Percentiles rank a stretch among this genome's conserved stretches.
Conservation (phyloP, 768 basidiomycete genomes). For the Trametes cingulata region DNA sequence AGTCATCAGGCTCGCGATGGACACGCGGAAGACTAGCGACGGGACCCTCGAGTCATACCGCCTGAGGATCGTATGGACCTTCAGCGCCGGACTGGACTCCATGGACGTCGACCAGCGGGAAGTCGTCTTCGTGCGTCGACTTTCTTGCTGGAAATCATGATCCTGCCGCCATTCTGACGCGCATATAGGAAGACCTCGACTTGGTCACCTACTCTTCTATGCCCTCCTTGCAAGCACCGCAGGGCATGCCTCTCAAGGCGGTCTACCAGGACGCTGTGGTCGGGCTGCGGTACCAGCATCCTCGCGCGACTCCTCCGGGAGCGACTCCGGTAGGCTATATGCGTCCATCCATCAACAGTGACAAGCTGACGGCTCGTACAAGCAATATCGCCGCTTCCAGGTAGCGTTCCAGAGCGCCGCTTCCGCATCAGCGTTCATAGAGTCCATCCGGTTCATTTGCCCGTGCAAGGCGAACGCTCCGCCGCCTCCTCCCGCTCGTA, state of each 20-base stretch:
- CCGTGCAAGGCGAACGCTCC: conserved; percentile 67
- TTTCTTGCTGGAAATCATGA: neutral
- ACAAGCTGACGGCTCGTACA: conserved; percentile 10
- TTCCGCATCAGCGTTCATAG: conserved; percentile 58
- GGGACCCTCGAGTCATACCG: conserved; percentile 63
- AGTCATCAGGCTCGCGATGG: conserved; percentile 59
- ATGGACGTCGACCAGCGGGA: conserved; percentile 50
- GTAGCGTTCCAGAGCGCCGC: conserved; percentile 58
- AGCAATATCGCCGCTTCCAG: conserved; percentile 79
- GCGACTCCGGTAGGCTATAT: conserved; percentile 33
- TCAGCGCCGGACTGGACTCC: conserved; percentile 41
- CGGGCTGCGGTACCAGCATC: conserved; percentile 73
- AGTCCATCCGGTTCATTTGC: conserved; percentile 64
- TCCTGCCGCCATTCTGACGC: neutral
- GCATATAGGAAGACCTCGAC: conserved; percentile 72
- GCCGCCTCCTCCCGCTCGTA: conserved; percentile 25
- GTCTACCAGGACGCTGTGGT: conserved; percentile 74
- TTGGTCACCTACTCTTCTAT: conserved; percentile 64
- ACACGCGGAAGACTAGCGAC: conserved; percentile 46
- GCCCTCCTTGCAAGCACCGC: conserved; percentile 38
- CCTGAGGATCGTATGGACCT: conserved; percentile 64
- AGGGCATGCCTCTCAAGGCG: conserved; percentile 75
- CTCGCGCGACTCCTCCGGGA: conserved; percentile 35
- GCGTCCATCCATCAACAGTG: neutral
- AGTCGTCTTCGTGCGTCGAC: conserved; percentile 60